Percentiles rank a stretch among this genome's conserved stretches.
phyloP scores from a whole-genome alignment of 2,329 filamentous ascomycete genomes.

The Fusarium sp. region DNA sequence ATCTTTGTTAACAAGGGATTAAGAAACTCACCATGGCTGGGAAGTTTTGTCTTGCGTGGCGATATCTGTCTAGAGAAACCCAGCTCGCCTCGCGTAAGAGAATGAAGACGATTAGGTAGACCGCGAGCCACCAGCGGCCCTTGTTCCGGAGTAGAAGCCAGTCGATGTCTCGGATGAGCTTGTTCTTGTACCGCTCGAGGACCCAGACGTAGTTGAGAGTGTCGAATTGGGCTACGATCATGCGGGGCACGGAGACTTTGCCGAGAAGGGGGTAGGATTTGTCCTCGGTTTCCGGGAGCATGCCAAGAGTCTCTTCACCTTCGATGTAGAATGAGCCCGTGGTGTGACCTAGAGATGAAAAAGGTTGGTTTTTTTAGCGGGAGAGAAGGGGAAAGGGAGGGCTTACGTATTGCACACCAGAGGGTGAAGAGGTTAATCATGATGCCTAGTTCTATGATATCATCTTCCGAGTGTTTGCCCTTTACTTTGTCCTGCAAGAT shows the following conservation, averaged over 20 bases:
- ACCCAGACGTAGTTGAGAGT: constrained; percentile 51
- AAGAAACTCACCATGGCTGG: constrained; percentile 38
- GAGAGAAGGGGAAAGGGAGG: constrained; percentile 6
- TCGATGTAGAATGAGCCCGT: constrained; percentile 55
- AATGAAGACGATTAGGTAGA: constrained; percentile 54
- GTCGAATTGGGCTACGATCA: constrained; percentile 57
- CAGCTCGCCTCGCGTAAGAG: constrained; percentile 53
- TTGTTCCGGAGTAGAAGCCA: constrained; percentile 48
- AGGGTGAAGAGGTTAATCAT: constrained; percentile 54
- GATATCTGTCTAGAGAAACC: constrained; percentile 52
- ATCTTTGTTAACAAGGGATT: not conserved
- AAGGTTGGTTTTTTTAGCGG: constrained; percentile 36
- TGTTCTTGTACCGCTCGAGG: constrained; percentile 46
- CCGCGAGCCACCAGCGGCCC: constrained; percentile 43
- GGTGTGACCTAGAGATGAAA: constrained; percentile 51
- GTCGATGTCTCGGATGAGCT: constrained; percentile 50
- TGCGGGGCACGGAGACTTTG: constrained; percentile 53
- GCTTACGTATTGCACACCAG: constrained; percentile 58
- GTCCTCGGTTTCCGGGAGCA: constrained; percentile 48
- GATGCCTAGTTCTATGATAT: constrained; percentile 46
- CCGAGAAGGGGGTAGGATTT: constrained; percentile 50
- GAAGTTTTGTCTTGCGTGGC: constrained; percentile 53
- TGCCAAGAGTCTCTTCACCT: constrained; percentile 52
- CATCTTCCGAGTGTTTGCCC: not conserved
- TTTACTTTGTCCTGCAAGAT: not conserved